A percentile compares a stretch with the other conserved stretches of the same genome.
Evolutionary conservation across 2,329 filamentous ascomycete genomes (phyloP).

Genomic region (Aspergillus pseudoterreus): DNA sequence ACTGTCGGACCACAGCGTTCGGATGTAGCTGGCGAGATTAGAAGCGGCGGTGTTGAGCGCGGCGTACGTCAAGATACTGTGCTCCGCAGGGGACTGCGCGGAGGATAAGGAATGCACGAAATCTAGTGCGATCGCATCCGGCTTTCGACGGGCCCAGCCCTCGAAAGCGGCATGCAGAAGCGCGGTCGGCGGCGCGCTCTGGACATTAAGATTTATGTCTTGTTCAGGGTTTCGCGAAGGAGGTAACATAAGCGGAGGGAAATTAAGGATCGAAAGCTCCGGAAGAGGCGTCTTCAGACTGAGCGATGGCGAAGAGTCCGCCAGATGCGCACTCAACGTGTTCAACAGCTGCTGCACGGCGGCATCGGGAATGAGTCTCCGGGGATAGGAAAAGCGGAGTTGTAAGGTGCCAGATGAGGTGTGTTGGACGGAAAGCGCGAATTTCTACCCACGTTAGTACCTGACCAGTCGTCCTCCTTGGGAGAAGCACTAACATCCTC

Average conservation of each 20-base stretch:
- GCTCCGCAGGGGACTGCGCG: constrained; percentile 11
- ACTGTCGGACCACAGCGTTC: constrained; percentile 7
- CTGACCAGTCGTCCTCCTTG: background rate
- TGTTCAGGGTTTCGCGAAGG: constrained; percentile 9
- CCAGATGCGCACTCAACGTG: constrained; percentile 12
- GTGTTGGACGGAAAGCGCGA: constrained; percentile 12
- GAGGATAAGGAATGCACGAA: constrained; percentile 24
- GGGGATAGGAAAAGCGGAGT: constrained; percentile 17
- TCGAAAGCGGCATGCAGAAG: constrained; percentile 26
- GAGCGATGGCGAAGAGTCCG: constrained; percentile 11
- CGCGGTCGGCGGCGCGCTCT: constrained; percentile 2
- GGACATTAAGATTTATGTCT: constrained; percentile 2
- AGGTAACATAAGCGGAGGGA: constrained; percentile 22
- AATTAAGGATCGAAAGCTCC: constrained; percentile 23
- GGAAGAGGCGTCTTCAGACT: constrained; percentile 6
- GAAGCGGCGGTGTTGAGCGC: constrained; percentile 21
- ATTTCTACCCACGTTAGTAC: constrained; percentile 14
- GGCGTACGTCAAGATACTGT: constrained; percentile 24
- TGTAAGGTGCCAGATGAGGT: constrained; percentile 2
- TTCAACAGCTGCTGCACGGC: constrained; percentile 19
- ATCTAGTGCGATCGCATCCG: constrained; percentile 23
- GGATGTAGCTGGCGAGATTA: constrained; percentile 18
- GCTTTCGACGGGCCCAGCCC: constrained; percentile 19
- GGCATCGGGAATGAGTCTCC: constrained; percentile 14
- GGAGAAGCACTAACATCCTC: constrained; percentile 11